Percentiles rank a stretch among this genome's conserved stretches.
phyloP scores from a whole-genome alignment of 345 rosid genomes.

The Luvunga scandens region DNA sequence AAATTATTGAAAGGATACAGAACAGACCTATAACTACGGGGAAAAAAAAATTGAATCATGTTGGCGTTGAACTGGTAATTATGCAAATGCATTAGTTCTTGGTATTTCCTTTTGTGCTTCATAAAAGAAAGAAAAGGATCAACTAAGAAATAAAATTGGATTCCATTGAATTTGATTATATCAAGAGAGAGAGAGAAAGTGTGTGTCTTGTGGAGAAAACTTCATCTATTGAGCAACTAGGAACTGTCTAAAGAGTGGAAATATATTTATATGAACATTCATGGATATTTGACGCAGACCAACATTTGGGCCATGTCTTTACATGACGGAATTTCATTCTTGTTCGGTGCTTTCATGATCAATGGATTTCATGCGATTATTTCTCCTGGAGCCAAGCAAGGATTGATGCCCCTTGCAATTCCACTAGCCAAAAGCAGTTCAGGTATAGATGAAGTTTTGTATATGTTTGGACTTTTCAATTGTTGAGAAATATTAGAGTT shows the following conservation, averaged over 20 bases:
- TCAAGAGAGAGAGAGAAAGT: not conserved
- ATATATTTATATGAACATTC: too few species aligned
- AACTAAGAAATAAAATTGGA: not conserved
- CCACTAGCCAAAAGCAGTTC: conserved; percentile 55
- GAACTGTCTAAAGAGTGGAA: not conserved
- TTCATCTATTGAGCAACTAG: not conserved
- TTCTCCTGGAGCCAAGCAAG: conserved; percentile 77
- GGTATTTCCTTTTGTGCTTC: not conserved
- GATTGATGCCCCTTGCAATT: conserved; percentile 69
- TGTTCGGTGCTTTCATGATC: not conserved
- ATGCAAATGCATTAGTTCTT: not conserved
- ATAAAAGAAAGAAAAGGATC: not conserved
- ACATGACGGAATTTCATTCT: not conserved
- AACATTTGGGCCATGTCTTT: not conserved
- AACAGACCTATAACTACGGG: not conserved
- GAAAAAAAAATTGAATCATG: too few species aligned
- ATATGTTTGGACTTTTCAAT: not conserved
- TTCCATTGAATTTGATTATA: not conserved
- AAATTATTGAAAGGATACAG: not conserved
- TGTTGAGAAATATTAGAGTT: conserved; percentile 1
- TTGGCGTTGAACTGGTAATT: not conserved
- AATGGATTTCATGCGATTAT: conserved; percentile 21
- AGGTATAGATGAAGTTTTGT: conserved; percentile 35
- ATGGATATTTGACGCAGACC: not conserved
- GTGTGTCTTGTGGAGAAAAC: not conserved